Base-by-base conservation (phyloP, 768 basidiomycete genomes). In the Amanita phalloides region DNA sequence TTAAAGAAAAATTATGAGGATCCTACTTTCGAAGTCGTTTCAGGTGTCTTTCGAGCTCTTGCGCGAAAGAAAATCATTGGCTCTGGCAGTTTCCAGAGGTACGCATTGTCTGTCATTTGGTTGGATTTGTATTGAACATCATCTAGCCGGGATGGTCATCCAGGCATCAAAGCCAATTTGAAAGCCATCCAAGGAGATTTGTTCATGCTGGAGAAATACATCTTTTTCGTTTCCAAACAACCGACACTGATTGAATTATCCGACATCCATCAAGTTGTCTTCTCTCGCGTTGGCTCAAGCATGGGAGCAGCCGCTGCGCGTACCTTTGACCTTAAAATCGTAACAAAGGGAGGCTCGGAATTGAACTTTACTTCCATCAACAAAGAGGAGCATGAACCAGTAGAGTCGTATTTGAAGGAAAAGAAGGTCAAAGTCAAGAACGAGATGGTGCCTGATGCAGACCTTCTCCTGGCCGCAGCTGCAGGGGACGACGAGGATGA, bases 201-300 rank as follows among this genome's bases (percentile, higher is more conserved):
- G 30, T 98, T 96, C 78, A 80, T 98, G 75, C 84, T 99, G 56
- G 96, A 98, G 61, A 97, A 97, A 78, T 90, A 87, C 66, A 77
- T 99, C 45, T 91, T 99, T 69, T 98, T 98, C 71, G 91, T 98
- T 55, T 93, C 95, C 51, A 97, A 98, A 67, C 85, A 89, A 57
- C 95, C 96, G 1, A 81, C 82, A 32, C 84, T 96, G 61, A 78
- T 97, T 59, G 90, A 95, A 58, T 82, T 94, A 56, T 78, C 80
- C 49, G 91, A 96, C 58, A 88, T 98, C 55, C 84, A 90, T 56
- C 85, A 87, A 65, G 86, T 89, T 54, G 75, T 91, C 48, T 96
- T 98, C 75, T 95, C 92, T 7, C 88, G 94, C 53, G 87, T 98
- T 13, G 90, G 95, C 13, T 82, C 86, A 1, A 86, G 84, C 44